Evolutionary conservation across 225 moss, liverwort and hornwort genomes (phyloP), one percentile per base, ranked within the genome.

Genomic region (Physcomitrellopsis africana): DNA sequence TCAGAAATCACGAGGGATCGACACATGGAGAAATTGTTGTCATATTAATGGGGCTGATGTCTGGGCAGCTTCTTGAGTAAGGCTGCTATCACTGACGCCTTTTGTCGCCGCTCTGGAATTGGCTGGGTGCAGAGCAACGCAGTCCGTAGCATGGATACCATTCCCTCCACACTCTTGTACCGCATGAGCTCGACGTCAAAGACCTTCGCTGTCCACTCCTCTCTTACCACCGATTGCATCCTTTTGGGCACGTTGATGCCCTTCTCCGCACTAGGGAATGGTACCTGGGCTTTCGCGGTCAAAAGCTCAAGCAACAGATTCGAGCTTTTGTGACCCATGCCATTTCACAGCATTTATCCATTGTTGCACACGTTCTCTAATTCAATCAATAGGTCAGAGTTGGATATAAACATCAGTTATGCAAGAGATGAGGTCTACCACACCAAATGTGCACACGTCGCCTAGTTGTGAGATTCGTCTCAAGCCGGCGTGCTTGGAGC

Each of bases 361-460:
- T 29, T 29, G 29, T 29, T 29, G 29, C 2, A 1, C 29, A 29
- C 29, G 29, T 29, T 29, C 29, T 29, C 29, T 29, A 29, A 29
- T 29, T 29, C 29, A 29, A 29, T 29, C 29, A 1, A 1, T 1
- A 1, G 29, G 29, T 29, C 29, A 29, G 29, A 4, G 4, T 29
- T 29, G 29, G 29, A 29, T 29, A 29, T 4, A 29, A 29, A 29
- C 13, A 89, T 72, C 56, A 75, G 22, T 65, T 75, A 42, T 2
- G 57, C 3, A 29, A 4, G 29, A 29, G 29, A 1, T 29, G 29
- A 29, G 29, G 65, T 62, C 55, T 55, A 89, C 78, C 37, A 89
- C 89, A 23, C 89, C 89, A 63, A 84, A 89, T 61, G 83, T 89
- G 72, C 86, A 89, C 70, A 89, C 86, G 68, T 89, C 89, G n/a